Evolutionary conservation across 2,329 filamentous ascomycete genomes (phyloP), one percentile per base, ranked within the genome.

Genomic region (Emmonsiellopsis sp.): DNA sequence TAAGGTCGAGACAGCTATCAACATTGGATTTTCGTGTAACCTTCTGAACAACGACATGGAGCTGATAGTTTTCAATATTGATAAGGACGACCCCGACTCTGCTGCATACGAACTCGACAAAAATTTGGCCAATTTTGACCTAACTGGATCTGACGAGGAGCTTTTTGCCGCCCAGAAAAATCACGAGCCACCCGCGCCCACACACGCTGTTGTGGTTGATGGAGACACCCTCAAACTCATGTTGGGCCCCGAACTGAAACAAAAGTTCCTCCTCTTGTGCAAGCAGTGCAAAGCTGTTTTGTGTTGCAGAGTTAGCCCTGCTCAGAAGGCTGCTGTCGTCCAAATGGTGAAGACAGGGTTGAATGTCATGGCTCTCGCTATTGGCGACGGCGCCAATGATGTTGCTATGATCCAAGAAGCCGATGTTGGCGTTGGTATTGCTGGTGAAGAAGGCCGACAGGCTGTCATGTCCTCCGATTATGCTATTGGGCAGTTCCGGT

Each of bases 1-100:
- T 77, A 98, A 97, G 72, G 92, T 97, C 34, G 93, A 98, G 73
- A 98, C 93, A 27, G 93, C 94, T 54, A 98, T 98, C 82, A 98
- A 98, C 73, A 98, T 98, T 66, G 93, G 93, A 2, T 98, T 97
- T 72, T 98, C 94, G 9, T 98, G 94, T 76, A 98, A 98, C 62
- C 78, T 98, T 34, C 81, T 98, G 53, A 90, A 92, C 71, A 98
- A 96, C 69, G 88, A 95, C 61, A 96, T 98, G 93, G 93, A 98
- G 61, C 76, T 98, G 57, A 87, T 98, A 58, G 83, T 95, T 48
- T 78, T 98, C 61, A 94, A 94, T 66, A 79, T 93, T 33, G 81
- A 87, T 1, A 88, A 95, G 58, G 85, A 90, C 53, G 80, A 85
- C 56, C 61, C 86, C 8, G 74, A 77, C 10, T 74, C 76, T 37